Evolutionary conservation across 768 basidiomycete species (phyloP).

Genomic region (Termitomyces sp.): DNA sequence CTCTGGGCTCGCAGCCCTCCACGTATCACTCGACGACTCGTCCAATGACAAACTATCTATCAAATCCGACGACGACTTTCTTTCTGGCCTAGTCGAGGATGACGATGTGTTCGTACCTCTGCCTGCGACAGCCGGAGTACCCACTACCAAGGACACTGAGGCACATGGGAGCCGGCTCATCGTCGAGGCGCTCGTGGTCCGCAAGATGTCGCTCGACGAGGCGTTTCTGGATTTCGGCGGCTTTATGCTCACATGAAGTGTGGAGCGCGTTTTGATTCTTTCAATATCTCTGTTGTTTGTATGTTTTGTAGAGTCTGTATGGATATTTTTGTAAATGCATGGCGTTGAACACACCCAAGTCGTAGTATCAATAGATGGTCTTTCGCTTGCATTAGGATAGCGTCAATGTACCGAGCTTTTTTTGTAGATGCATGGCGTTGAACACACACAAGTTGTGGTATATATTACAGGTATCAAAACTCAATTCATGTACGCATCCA

Average conservation of each 20-base stretch:
- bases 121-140: conserved; percentile 18
- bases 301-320: background rate
- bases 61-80: background rate
- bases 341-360: too few species aligned
- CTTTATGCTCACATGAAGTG: conserved; percentile 36
- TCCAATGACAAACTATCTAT: background rate
- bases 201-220: conserved; percentile 75
- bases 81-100: conserved; percentile 1
- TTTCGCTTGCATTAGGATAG: too few species aligned
- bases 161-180: conserved; percentile 53
- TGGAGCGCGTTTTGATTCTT: background rate
- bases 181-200: conserved; percentile 77
- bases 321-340: too few species aligned
- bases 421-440: too few species aligned
- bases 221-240: conserved; percentile 74
- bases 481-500: too few species aligned
- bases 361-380: too few species aligned
- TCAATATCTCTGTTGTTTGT: background rate
- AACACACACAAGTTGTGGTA: too few species aligned
- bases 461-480: too few species aligned
- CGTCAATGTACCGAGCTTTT: too few species aligned
- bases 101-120: conserved; percentile 38
- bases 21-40: conserved; percentile 11
- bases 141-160: conserved; percentile 19
- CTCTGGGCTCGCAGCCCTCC: conserved; percentile 15